A percentile compares a stretch with the other conserved stretches of the same genome.
These are phyloP conservation scores for Diaporthe ilicicola DNA, from an alignment of 2,329 filamentous ascomycete genomes.

Conservation along the genomic window DNA sequence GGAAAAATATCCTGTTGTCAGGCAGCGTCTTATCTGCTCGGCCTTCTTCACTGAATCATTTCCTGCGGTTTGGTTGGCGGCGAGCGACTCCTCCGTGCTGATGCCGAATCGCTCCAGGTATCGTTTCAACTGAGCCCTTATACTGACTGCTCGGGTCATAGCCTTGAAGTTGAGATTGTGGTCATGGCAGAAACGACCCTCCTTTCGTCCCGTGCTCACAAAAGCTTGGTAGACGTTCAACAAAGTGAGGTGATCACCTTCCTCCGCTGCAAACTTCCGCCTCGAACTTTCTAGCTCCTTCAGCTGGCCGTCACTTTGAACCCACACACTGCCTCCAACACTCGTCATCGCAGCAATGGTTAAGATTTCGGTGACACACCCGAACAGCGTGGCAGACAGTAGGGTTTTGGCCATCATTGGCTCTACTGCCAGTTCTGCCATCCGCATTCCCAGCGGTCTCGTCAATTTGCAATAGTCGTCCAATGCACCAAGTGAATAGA, in stretches of 20 bases:
- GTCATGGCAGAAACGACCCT: constrained; percentile 85
- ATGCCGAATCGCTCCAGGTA: constrained; percentile 89
- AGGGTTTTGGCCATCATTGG: constrained; percentile 96
- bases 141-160: constrained; percentile 82
- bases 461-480: constrained; percentile 93
- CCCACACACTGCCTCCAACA: constrained; percentile 83
- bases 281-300: constrained; percentile 78
- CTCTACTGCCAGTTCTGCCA: constrained; percentile 91
- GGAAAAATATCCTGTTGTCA: constrained; percentile 91
- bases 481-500: constrained; percentile 86
- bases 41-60: constrained; percentile 51
- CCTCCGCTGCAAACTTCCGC: constrained; percentile 86
- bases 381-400: constrained; percentile 77
- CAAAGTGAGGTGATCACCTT: constrained; percentile 92
- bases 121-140: constrained; percentile 84
- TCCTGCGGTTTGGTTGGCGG: constrained; percentile 39
- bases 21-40: constrained; percentile 82
- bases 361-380: constrained; percentile 84
- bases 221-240: constrained; percentile 95
- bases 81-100: constrained; percentile 69
- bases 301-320: constrained; percentile 80
- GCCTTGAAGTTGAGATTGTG: constrained; percentile 88
- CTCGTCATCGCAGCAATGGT: constrained; percentile 95
- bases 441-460: constrained; percentile 83
- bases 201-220: constrained; percentile 81